Percentiles rank a stretch among this genome's conserved stretches.
Evolutionary conservation across 768 basidiomycete species (phyloP).

Genomic region (Tylopilus vinaceipallidus): DNA sequence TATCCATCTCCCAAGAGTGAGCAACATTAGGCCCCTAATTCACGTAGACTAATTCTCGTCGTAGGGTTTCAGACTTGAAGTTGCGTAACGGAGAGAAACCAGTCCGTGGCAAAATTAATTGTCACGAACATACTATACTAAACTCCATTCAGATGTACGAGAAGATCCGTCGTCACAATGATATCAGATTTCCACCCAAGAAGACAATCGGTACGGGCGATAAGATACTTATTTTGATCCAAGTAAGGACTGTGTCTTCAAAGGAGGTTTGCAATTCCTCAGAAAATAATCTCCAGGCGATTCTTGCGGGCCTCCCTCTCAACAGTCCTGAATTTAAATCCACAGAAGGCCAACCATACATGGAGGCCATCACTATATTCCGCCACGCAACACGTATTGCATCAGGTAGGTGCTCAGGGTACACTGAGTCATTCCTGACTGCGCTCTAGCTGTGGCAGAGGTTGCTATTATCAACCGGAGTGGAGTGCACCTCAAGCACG

Average conservation of each 20-base stretch:
- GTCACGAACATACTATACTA: neutral
- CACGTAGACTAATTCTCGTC: slow-evolving; percentile 1
- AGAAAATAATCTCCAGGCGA: slow-evolving; percentile 49
- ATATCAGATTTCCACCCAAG: slow-evolving; percentile 75
- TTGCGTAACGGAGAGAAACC: slow-evolving; percentile 75
- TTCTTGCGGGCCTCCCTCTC: slow-evolving; percentile 69
- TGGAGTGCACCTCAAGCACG: slow-evolving; percentile 68
- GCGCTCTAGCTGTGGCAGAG: slow-evolving; percentile 67
- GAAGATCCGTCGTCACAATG: slow-evolving; percentile 65
- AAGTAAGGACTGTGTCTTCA: slow-evolving; percentile 42
- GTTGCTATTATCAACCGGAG: slow-evolving; percentile 63
- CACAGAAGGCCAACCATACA: slow-evolving; percentile 64
- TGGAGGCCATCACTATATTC: slow-evolving; percentile 71
- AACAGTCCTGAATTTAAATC: slow-evolving; percentile 67
- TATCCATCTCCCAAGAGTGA: slow-evolving; percentile 69
- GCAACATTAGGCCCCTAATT: slow-evolving; percentile 11
- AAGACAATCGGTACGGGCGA: slow-evolving; percentile 69
- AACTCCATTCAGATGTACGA: slow-evolving; percentile 48
- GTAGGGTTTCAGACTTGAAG: slow-evolving; percentile 65
- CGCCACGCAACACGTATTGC: slow-evolving; percentile 75
- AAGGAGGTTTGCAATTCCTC: neutral
- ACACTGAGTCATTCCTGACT: slow-evolving; percentile 2
- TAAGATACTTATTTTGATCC: slow-evolving; percentile 79
- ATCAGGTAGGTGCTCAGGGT: slow-evolving; percentile 47
- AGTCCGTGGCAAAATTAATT: slow-evolving; percentile 34